A percentile compares a stretch with the other conserved stretches of the same genome.
Evolutionary conservation across 1,284 basidiomycete species (phyloP).

Genomic region (Trichosporon faecale): DNA sequence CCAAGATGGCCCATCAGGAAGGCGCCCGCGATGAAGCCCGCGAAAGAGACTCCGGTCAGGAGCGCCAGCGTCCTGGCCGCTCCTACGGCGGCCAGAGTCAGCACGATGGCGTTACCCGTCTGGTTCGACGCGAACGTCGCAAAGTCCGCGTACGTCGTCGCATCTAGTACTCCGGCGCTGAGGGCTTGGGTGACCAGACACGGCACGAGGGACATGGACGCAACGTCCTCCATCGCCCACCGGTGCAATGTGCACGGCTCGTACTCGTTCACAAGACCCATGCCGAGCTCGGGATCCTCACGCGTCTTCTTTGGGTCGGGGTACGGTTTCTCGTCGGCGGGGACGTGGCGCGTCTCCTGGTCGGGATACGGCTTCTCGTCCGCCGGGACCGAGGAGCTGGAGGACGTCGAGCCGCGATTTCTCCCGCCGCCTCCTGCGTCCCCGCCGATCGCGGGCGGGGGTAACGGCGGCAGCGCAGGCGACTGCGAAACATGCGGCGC

Average conservation of each 20-base stretch:
- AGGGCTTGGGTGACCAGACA: constrained; percentile 42
- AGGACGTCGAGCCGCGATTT: not conserved
- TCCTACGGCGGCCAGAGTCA: constrained; percentile 45
- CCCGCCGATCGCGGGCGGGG: not conserved
- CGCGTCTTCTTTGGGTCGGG: not conserved
- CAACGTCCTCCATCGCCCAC: constrained; percentile 38
- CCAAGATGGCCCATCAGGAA: constrained; percentile 46
- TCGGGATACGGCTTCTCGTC: not conserved
- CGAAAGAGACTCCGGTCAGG: constrained; percentile 41
- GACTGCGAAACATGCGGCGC: not conserved
- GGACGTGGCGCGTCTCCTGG: not conserved
- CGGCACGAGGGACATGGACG: constrained; percentile 47
- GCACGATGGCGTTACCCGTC: constrained; percentile 50
- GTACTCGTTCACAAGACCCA: not conserved
- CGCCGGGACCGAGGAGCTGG: not conserved
- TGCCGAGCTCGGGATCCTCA: not conserved
- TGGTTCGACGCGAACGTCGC: constrained; percentile 51
- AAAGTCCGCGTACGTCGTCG: constrained; percentile 50
- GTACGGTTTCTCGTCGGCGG: not conserved
- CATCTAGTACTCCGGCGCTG: constrained; percentile 45
- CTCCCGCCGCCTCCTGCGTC: not conserved
- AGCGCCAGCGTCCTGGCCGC: constrained; percentile 32
- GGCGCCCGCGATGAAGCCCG: constrained; percentile 38
- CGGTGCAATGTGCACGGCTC: not conserved
- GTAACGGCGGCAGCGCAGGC: not conserved